Evolutionary conservation across 352 stramenopile genomes (phyloP).

Genomic region (Phytophthora pseudosyringae): DNA sequence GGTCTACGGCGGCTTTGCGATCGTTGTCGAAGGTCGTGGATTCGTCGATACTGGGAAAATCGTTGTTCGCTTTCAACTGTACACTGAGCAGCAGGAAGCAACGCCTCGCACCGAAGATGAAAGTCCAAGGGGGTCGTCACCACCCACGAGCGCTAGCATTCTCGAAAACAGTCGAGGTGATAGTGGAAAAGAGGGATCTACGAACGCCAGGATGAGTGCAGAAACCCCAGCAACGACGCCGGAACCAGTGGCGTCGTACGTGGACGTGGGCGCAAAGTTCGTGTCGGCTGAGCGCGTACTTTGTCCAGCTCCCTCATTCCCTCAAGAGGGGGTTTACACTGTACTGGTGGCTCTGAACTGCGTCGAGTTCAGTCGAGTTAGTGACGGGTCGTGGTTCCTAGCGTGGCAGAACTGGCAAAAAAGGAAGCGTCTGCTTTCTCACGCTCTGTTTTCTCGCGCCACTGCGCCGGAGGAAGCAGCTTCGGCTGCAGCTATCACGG

Average conservation of each 20-base stretch:
- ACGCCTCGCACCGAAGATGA: slow-evolving; percentile 20
- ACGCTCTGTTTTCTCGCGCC: slow-evolving; percentile 42
- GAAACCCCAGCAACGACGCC: background rate
- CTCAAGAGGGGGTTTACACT: slow-evolving; percentile 70
- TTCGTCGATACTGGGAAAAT: slow-evolving; percentile 75
- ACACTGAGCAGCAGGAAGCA: slow-evolving; percentile 28
- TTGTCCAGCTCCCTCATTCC: slow-evolving; percentile 57
- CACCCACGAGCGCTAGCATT: slow-evolving; percentile 1
- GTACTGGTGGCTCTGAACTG: slow-evolving; percentile 72
- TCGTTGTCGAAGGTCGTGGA: slow-evolving; percentile 64
- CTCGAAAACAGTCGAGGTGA: slow-evolving; percentile 13
- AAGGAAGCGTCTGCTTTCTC: slow-evolving; percentile 55
- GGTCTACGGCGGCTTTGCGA: slow-evolving; percentile 70
- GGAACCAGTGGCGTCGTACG: slow-evolving; percentile 9
- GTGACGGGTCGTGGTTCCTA: slow-evolving; percentile 69
- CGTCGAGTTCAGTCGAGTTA: slow-evolving; percentile 65
- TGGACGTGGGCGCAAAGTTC: slow-evolving; percentile 46
- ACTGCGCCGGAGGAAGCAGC: slow-evolving; percentile 17
- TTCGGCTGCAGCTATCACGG: slow-evolving; percentile 27
- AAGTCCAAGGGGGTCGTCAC: slow-evolving; percentile 1
- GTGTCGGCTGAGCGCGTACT: slow-evolving; percentile 54
- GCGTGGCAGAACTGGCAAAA: slow-evolving; percentile 89
- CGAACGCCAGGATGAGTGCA: background rate
- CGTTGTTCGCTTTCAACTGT: slow-evolving; percentile 64
- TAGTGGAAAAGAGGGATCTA: background rate